Evolutionary conservation across 768 basidiomycete genomes (phyloP), one percentile per base, ranked within the genome.

Genomic region (Pleurotus tuoliensis): DNA sequence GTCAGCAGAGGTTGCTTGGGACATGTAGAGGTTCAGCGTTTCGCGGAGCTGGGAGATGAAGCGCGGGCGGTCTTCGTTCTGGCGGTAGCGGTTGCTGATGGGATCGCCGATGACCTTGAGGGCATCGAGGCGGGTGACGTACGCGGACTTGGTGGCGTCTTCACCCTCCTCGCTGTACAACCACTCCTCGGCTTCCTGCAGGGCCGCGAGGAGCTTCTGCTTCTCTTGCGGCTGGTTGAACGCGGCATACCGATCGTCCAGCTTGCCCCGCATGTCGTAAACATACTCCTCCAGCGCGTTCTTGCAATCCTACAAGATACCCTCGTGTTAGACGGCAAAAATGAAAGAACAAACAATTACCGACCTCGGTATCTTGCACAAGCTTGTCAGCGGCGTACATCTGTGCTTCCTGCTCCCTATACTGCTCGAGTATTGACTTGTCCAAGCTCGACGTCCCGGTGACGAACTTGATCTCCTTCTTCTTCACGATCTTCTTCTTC

Each of bases 251-350:
- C 89, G 84, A 47, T 88, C 91, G 38, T 98, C 95, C 58, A 99
- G 82, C 76, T 97, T 96, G 72, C 83, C 77, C 39, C 94, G 90
- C 66, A 82, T 94, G 71, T 98, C 96, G 74, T 98, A 98, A 57
- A 98, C 90, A 76, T 96, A 98, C 75, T 98, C 97, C 76, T 99
- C 96, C 12, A 99, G 86, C 3, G 95, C 94, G 69, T 99, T 99
- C 78, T 98, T 99, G 72, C 92, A 87, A 73, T 98, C 92, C 93
- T 96, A 53, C 24, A 38, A 5, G 0, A 16, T 39, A 44, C 54
- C 43, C 3, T 18, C 24, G 9, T 12, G 50, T 24, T 30, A 47
- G 44, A 16, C 18, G 9, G 49, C 30, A 12, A 41, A 37, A 39
- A 53, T 63, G 50, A 24, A 16, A 46, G 37, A 58, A 74, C 82